phyloP scores from a whole-genome alignment of 495 filamentous ascomycete genomes.

The Penicillium dipodomyicola region DNA sequence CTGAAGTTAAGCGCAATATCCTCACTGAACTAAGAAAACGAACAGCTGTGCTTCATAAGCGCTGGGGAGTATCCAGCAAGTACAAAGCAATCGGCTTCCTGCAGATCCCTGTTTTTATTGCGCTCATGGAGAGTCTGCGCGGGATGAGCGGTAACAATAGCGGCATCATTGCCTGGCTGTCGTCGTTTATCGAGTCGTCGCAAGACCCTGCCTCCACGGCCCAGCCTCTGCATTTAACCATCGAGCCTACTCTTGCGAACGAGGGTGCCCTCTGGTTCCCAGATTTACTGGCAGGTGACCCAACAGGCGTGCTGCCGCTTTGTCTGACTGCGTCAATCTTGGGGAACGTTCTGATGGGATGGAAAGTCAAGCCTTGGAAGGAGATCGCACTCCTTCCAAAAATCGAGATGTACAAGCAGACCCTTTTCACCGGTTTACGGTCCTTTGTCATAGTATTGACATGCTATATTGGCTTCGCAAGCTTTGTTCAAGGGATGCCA shows the following conservation, averaged over 20 bases:
- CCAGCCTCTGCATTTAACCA: slow-evolving; percentile 21
- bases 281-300: slow-evolving; percentile 69
- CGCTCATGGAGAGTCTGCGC: slow-evolving; percentile 64
- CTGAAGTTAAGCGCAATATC: background rate
- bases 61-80: slow-evolving; percentile 43
- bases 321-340: slow-evolving; percentile 46
- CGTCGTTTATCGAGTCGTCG: slow-evolving; percentile 19
- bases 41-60: slow-evolving; percentile 35
- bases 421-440: slow-evolving; percentile 23
- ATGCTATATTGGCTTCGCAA: slow-evolving; percentile 32
- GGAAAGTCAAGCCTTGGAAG: slow-evolving; percentile 21
- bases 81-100: slow-evolving; percentile 49
- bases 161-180: slow-evolving; percentile 51
- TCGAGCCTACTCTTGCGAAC: slow-evolving; percentile 56
- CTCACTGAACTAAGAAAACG: slow-evolving; percentile 9
- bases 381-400: slow-evolving; percentile 30
- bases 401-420: slow-evolving; percentile 23
- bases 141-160: slow-evolving; percentile 57
- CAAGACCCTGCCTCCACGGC: slow-evolving; percentile 1
- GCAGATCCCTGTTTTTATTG: slow-evolving; percentile 67
- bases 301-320: slow-evolving; percentile 63
- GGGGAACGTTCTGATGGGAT: slow-evolving; percentile 35
- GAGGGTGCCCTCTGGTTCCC: slow-evolving; percentile 83
- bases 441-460: slow-evolving; percentile 31
- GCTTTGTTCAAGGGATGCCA: slow-evolving; percentile 48